Conservation (phyloP, 768 basidiomycete species). For the Trametes cubensis region DNA sequence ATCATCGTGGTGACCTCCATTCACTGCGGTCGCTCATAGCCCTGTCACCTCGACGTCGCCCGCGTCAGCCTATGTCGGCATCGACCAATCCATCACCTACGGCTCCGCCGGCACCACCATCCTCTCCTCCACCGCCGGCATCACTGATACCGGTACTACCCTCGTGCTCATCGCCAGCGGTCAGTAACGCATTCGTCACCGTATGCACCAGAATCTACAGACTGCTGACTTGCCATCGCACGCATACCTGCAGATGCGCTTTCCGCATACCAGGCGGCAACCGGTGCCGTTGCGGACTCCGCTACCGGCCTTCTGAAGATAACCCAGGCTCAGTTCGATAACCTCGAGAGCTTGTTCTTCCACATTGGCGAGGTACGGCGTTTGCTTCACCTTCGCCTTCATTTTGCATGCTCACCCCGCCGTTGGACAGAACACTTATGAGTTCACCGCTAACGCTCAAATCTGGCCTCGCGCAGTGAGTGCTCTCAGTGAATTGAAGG, state of each 20-base stretch:
- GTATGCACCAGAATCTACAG: too few species aligned
- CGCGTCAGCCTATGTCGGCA: constrained; percentile 38
- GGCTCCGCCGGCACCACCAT: constrained; percentile 32
- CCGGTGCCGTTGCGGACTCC: constrained; percentile 31
- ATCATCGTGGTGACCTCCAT: not conserved
- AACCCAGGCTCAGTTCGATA: constrained; percentile 24
- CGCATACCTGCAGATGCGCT: constrained; percentile 27
- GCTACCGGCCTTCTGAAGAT: constrained; percentile 30
- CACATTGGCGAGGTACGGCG: constrained; percentile 27
- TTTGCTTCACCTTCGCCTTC: too few species aligned
- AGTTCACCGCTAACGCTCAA: constrained; percentile 36
- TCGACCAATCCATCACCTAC: constrained; percentile 39
- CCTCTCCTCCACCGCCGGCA: constrained; percentile 34
- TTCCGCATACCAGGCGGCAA: constrained; percentile 27
- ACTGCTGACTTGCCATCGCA: not conserved
- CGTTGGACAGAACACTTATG: constrained; percentile 22
- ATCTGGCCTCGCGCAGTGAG: constrained; percentile 34
- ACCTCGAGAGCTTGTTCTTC: constrained; percentile 31
- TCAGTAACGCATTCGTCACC: constrained; percentile 2
- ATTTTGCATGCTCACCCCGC: not conserved
- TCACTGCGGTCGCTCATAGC: constrained; percentile 12
- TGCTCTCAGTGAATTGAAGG: not conserved
- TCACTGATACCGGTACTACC: constrained; percentile 44
- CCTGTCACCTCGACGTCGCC: constrained; percentile 39
- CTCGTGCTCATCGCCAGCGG: constrained; percentile 37